phyloP scores from a whole-genome alignment of 768 basidiomycete species.

The Coprinopsis sp. region DNA sequence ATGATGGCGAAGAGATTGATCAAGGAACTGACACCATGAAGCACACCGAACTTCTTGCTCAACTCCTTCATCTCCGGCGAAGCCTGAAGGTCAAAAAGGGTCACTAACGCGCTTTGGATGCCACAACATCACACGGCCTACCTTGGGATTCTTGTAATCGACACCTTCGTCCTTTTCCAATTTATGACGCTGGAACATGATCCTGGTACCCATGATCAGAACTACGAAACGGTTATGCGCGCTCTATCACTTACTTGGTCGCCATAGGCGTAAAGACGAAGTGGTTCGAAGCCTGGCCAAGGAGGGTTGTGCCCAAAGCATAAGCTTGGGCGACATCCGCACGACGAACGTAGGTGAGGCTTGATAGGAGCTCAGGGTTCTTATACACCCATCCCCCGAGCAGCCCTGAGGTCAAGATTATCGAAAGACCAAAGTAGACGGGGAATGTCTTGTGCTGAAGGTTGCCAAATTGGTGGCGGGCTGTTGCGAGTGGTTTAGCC shows the following conservation, averaged over 20 bases:
- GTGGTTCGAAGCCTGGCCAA: constrained; percentile 56
- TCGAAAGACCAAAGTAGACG: constrained; percentile 63
- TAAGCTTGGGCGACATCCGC: constrained; percentile 67
- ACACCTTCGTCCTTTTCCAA: constrained; percentile 75
- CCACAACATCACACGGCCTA: constrained; percentile 30
- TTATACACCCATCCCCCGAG: constrained; percentile 53
- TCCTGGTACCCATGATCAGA: constrained; percentile 33
- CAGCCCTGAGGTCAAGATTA: constrained; percentile 49
- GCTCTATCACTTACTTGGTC: constrained; percentile 46
- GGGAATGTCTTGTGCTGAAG: constrained; percentile 76
- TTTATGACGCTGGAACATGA: constrained; percentile 71
- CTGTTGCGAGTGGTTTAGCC: constrained; percentile 26
- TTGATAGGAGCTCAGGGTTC: constrained; percentile 50
- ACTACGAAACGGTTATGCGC: neutral
- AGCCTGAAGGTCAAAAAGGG: constrained; percentile 34
- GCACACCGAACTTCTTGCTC: constrained; percentile 58
- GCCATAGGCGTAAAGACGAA: constrained; percentile 70
- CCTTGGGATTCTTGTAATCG: constrained; percentile 57
- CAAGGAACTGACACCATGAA: constrained; percentile 68
- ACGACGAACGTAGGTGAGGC: constrained; percentile 41
- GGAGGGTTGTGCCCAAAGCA: constrained; percentile 41
- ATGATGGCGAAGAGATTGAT: constrained; percentile 60
- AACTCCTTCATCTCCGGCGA: constrained; percentile 66
- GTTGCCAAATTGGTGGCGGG: constrained; percentile 66
- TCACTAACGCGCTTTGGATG: constrained; percentile 4